Percentiles rank a stretch among this genome's conserved stretches.
Evolutionary conservation across 305 asterid species (phyloP).

Genomic region (Lippia alba): DNA sequence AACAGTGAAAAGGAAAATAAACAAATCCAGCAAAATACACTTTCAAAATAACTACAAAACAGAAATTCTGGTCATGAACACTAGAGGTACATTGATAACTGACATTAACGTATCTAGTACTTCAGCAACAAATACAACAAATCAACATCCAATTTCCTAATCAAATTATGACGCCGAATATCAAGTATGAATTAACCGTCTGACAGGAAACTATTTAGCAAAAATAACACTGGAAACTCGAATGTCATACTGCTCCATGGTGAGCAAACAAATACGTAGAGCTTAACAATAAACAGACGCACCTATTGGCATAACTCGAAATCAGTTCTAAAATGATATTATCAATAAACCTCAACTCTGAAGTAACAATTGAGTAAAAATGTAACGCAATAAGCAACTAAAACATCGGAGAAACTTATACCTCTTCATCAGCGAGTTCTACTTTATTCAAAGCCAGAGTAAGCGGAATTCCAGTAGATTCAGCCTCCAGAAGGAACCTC

Average conservation of each 20-base stretch:
- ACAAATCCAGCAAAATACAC: not conserved
- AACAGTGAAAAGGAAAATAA: not conserved
- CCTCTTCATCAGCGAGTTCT: constrained; percentile 81
- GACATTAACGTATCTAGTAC: too few species aligned
- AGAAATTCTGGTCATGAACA: not conserved
- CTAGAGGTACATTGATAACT: too few species aligned
- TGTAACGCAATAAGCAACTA: constrained; percentile 1
- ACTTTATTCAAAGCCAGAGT: constrained; percentile 82
- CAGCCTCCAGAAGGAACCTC: constrained; percentile 95
- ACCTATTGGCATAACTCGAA: constrained; percentile 3
- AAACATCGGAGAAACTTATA: constrained; percentile 26
- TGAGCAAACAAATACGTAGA: not conserved
- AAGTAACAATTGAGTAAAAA: constrained; percentile 10
- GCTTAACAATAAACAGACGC: not conserved
- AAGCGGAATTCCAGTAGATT: constrained; percentile 81
- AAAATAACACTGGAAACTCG: not conserved
- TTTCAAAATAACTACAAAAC: not conserved
- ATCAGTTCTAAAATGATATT: not conserved
- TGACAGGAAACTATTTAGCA: not conserved
- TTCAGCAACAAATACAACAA: too few species aligned
- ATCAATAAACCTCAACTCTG: not conserved
- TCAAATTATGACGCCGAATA: not conserved
- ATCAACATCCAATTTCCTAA: too few species aligned
- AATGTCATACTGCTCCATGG: not conserved
- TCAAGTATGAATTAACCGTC: not conserved